Base-by-base conservation (phyloP, 2,329 filamentous ascomycete genomes). In the Acephala macrosclerotiorum region DNA sequence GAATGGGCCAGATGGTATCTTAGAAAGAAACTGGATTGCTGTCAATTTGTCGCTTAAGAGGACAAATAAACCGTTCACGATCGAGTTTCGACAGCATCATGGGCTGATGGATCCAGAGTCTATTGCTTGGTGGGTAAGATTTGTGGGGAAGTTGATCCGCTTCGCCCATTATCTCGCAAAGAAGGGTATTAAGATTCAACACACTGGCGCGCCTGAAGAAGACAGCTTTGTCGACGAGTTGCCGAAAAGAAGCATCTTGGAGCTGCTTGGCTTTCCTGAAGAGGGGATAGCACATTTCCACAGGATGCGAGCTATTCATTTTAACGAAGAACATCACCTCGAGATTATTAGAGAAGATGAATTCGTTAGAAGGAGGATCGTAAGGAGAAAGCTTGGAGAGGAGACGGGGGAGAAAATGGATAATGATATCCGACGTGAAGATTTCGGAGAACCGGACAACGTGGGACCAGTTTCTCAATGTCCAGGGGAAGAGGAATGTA, bases 31-130 rank as follows among this genome's bases (percentile, higher is more conserved):
- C 29, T 58, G 42, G 38, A 25, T 42, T 22, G 36, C 58, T 1
- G 5, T 60, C 16, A 60, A 65, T 20, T 14, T 61, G 2, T 56
- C 63, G n/a, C 5, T 61, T 9, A 18, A 11, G 7, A 55, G 63
- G 33, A 3, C 2, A 2, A 65, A 61, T 25, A 67, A 65, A 35
- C 53, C 56, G 14, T 45, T 60, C 45, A 67, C 62, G 8, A 22
- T 67, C 11, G 66, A 67, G 62, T 67, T 67, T 42, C 58, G 66
- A 0, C 58, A 67, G 9, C 59, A 67, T n/a, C 55, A 64, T 36
- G 63, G 66, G 6, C 62, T 47, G 18, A 20, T 53, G 16, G 42
- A 67, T 16, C 55, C 55, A 1, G 45, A 49, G 14, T 26, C 55
- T 11, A 65, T 67, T 3, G 33, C 47, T 6, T 65, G 59, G 42